Evolutionary conservation across 2,329 filamentous ascomycete species (phyloP).

Genomic region (Ceratocystis cubensis): DNA sequence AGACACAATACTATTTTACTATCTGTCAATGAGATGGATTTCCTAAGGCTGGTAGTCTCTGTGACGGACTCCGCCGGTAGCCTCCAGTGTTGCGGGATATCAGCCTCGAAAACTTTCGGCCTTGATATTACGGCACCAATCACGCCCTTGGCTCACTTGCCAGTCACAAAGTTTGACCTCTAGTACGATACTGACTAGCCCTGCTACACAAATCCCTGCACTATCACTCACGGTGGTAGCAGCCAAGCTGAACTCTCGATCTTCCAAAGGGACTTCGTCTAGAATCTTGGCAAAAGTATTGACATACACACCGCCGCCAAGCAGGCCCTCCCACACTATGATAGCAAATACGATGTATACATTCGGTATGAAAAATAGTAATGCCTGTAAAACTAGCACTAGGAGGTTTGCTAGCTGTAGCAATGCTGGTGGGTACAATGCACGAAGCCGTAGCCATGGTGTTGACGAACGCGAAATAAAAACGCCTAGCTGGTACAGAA

Average conservation of each 20-base stretch:
- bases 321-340: slow-evolving; percentile 85
- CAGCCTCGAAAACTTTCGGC: slow-evolving; percentile 21
- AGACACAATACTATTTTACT: too few relatives aligned
- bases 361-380: slow-evolving; percentile 69
- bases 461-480: slow-evolving; percentile 89
- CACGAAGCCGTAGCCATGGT: slow-evolving; percentile 69
- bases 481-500: slow-evolving; percentile 88
- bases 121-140: slow-evolving; percentile 53
- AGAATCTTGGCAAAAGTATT: slow-evolving; percentile 93
- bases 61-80: not conserved
- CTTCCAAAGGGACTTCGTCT: slow-evolving; percentile 61
- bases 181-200: slow-evolving; percentile 68
- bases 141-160: slow-evolving; percentile 68
- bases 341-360: slow-evolving; percentile 77
- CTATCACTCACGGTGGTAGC: slow-evolving; percentile 89
- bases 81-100: not conserved
- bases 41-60: too few relatives aligned
- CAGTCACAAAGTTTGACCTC: slow-evolving; percentile 73
- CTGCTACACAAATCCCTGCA: slow-evolving; percentile 77
- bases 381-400: slow-evolving; percentile 60
- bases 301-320: slow-evolving; percentile 88
- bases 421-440: slow-evolving; percentile 68
- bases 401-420: slow-evolving; percentile 70
- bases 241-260: slow-evolving; percentile 81
- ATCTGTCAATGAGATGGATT: too few relatives aligned